phyloP scores from a whole-genome alignment of 306 rosid species.

The Cicer chorassanicum region DNA sequence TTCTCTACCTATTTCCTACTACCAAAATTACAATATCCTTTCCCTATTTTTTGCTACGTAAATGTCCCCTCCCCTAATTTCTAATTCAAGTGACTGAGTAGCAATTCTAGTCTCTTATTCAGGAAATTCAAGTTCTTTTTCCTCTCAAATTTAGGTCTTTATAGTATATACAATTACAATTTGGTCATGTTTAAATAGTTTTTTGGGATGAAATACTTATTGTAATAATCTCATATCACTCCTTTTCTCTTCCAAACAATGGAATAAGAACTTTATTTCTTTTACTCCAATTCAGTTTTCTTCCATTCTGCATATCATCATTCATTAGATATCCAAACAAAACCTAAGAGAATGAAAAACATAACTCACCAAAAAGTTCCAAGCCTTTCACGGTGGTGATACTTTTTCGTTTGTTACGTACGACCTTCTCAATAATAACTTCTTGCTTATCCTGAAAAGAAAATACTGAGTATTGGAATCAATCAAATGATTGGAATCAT shows the following conservation, averaged over 20 bases:
- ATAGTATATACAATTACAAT: background rate
- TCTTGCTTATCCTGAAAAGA: constrained; percentile 85
- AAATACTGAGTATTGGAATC: constrained; percentile 18
- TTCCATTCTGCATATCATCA: background rate
- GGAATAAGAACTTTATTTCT: background rate
- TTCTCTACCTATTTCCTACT: background rate
- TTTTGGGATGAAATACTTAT: background rate
- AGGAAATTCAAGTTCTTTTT: background rate
- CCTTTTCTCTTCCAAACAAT: background rate
- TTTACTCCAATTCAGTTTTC: background rate
- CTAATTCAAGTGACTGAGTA: background rate
- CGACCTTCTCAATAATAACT: constrained; percentile 86
- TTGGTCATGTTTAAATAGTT: no score
- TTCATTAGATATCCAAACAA: constrained; percentile 18
- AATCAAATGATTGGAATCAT: constrained; percentile 21
- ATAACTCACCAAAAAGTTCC: constrained; percentile 87
- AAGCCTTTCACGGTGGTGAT: constrained; percentile 96
- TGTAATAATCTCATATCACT: background rate
- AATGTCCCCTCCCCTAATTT: background rate
- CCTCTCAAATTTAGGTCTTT: background rate
- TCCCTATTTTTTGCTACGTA: background rate
- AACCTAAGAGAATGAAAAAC: constrained; percentile 28
- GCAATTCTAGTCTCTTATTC: background rate
- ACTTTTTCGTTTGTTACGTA: constrained; percentile 91
- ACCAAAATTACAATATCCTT: background rate